Evolutionary conservation across 345 rosid genomes (phyloP), one percentile per base, ranked within the genome.

Genomic region (Draba incana): DNA sequence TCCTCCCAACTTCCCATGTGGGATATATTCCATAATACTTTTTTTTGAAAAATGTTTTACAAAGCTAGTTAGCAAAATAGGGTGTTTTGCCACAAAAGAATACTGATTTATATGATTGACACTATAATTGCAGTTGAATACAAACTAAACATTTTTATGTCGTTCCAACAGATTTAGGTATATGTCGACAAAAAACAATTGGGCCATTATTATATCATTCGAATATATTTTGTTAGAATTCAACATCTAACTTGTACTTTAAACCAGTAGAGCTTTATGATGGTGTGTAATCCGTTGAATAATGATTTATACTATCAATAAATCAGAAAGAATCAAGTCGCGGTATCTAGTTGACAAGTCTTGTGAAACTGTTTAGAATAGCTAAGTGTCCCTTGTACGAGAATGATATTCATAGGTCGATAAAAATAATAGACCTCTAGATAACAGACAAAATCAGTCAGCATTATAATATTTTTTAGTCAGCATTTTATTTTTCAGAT

Each of bases 371-470:
- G 24, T 54, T 12, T 24, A 56, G 25, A 31, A 16, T 43, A 45
- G 44, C 31, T 9, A 24, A 52, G 50, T 42, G 30, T 41, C 27
- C 37, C 27, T n/a, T 47, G 72, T 57, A 37, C 57, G 65, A 58
- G 58, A 48, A 57, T 37, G 73, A 15, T 49, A 58, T 52, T 16
- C 60, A 20, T 16, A 20, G 27, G 60, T 9, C 24, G 59, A 28
- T 12, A 2, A 35, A 45, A 35, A 45, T 57, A 31, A 43, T 14
- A n/a, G 66, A 62, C 67, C 28, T 16, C 12, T 20, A 55, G 35
- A 44, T 13, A 6, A 44, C 63, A 67, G 63, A 44, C 33, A n/a
- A 66, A 51, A 31, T 13, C 14, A 68, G 47, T 68, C 49, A 47
- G 7, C 49, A 57, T 10, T 20, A 20, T 20, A 20, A 20, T 20